These are phyloP conservation scores for Colletotrichum coccodes DNA, from an alignment of 2,329 filamentous ascomycete species.

Conservation along the genomic window DNA sequence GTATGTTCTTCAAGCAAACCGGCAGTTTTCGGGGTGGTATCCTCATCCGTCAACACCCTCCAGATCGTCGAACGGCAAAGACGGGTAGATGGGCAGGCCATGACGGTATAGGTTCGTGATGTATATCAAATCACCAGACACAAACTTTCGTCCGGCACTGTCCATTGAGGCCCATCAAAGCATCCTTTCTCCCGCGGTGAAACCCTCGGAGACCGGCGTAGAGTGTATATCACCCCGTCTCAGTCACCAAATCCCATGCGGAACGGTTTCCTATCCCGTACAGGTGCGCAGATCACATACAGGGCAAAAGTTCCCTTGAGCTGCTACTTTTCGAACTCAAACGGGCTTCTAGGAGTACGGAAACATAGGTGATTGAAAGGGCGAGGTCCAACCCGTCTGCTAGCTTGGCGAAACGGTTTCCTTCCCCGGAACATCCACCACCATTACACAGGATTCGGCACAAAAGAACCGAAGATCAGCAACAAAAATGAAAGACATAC, in stretches of 20 bases:
- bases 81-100: not conserved
- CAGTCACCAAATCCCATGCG: no score
- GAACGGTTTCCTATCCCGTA: not conserved
- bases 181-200: not conserved
- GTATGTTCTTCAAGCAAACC: not conserved
- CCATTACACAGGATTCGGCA: no score
- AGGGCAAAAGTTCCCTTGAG: no score
- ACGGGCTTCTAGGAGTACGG: not conserved
- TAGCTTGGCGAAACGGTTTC: constrained; percentile 25
- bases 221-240: not conserved
- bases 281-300: not conserved
- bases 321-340: not conserved
- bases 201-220: not conserved
- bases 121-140: not conserved
- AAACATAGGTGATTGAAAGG: not conserved
- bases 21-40: not conserved
- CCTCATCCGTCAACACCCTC: not conserved
- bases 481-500: not conserved
- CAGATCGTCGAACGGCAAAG: not conserved
- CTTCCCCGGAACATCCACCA: no score
- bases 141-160: not conserved
- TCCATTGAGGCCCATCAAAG: no score
- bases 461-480: not conserved
- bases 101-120: not conserved
- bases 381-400: not conserved